These are phyloP conservation scores for Ministeria vibrans DNA, from an alignment of 78 protist genomes.

Conservation along the genomic window DNA sequence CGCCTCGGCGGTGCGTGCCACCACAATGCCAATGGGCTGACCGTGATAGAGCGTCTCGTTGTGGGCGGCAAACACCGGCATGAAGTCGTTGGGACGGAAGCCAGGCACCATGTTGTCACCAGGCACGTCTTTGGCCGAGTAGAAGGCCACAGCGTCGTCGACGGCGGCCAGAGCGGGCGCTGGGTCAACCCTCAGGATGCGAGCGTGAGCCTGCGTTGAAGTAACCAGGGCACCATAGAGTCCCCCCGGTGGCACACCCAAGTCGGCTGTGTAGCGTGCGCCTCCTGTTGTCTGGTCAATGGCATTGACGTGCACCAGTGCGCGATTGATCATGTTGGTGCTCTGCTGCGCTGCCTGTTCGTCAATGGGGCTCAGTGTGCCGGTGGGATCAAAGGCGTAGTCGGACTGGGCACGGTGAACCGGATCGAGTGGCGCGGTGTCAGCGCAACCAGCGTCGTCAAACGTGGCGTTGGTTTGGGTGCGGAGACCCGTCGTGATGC, in stretches of 20 bases:
- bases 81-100: conserved; percentile 22
- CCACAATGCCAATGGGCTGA: conserved; percentile 68
- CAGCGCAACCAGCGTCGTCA: background rate
- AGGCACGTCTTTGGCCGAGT: conserved; percentile 51
- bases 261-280: conserved; percentile 69
- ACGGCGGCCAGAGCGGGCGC: conserved; percentile 9
- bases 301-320: conserved; percentile 18
- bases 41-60: conserved; percentile 82
- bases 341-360: background rate
- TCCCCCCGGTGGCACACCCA: conserved; percentile 9
- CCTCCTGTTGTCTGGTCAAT: conserved; percentile 68
- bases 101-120: conserved; percentile 22
- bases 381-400: background rate
- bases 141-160: conserved; percentile 49
- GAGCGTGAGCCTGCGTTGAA: conserved; percentile 38
- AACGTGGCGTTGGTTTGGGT: background rate
- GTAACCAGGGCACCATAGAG: conserved; percentile 57
- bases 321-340: background rate
- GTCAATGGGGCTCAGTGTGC: background rate
- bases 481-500: background rate
- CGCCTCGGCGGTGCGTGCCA: conserved; percentile 54
- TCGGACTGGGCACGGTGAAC: background rate
- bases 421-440: background rate
- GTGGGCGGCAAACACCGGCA: conserved; percentile 43
- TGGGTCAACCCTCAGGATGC: conserved; percentile 16